Evolutionary conservation across 257 asterid species (phyloP).

Genomic region (Petrea volubilis): DNA sequence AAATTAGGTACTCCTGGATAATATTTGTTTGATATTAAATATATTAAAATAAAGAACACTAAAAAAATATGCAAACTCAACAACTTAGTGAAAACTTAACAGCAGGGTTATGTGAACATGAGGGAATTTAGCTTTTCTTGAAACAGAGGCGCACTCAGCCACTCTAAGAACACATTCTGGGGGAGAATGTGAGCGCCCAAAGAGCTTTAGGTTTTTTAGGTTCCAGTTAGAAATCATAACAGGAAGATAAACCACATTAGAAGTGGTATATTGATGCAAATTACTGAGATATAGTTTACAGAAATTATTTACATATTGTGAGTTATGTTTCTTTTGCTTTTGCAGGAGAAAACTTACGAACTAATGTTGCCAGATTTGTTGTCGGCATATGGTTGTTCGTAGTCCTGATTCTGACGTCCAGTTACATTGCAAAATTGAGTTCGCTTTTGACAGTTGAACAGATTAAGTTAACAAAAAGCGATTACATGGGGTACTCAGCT

Average conservation of each 20-base stretch:
- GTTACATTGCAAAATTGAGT: slow-evolving; percentile 50
- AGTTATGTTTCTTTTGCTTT: neutral
- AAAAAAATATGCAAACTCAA: neutral
- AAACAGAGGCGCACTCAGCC: neutral
- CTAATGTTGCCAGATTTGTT: slow-evolving; percentile 45
- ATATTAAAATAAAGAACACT: neutral
- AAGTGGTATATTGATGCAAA: neutral
- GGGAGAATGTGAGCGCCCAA: too few species aligned
- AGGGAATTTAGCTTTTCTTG: neutral
- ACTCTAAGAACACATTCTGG: neutral
- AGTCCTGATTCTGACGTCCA: slow-evolving; percentile 48
- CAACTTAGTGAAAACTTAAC: neutral
- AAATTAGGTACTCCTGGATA: neutral
- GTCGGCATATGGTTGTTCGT: slow-evolving; percentile 48
- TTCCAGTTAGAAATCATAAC: neutral
- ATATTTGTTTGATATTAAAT: too few species aligned
- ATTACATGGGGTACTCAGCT: slow-evolving; percentile 30
- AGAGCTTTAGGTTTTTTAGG: neutral
- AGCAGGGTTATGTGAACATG: neutral
- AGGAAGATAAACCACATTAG: neutral
- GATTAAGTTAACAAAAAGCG: slow-evolving; percentile 26
- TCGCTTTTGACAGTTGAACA: slow-evolving; percentile 44
- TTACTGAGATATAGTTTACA: neutral
- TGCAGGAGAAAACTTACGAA: slow-evolving; percentile 45
- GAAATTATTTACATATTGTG: neutral